These are phyloP conservation scores for Juglanconis juglandina DNA, from an alignment of 2,329 filamentous ascomycete species.

Conservation along the genomic window DNA sequence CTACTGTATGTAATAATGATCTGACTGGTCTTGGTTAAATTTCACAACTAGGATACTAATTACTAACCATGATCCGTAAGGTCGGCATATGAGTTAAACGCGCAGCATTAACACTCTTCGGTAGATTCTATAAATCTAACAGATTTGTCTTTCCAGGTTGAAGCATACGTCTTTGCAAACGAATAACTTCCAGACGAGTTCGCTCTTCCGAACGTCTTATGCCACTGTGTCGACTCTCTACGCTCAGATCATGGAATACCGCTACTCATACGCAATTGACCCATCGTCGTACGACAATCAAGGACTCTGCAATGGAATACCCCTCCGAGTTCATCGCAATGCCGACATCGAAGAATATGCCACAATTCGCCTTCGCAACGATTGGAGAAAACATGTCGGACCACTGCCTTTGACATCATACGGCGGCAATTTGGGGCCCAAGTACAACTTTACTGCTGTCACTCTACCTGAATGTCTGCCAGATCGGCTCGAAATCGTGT, in stretches of 20 bases:
- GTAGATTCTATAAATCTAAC: no score
- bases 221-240: no score
- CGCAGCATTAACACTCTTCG: no score
- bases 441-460: background rate
- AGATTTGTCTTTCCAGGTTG: no score
- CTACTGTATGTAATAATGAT: no score
- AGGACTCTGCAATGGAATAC: background rate
- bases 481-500: slow-evolving; percentile 14
- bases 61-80: no score
- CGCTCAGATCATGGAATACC: background rate
- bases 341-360: background rate
- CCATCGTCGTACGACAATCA: background rate
- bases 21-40: no score
- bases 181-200: no score
- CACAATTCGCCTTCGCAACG: background rate
- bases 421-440: background rate
- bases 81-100: no score
- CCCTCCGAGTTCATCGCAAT: background rate
- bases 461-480: slow-evolving; percentile 8
- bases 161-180: no score
- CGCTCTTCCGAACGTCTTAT: no score
- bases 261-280: background rate
- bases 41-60: no score
- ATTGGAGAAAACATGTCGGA: background rate
- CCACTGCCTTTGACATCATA: background rate